A percentile compares a stretch with the other conserved stretches of the same genome.
These are phyloP conservation scores for Ophiobolus disseminans DNA, from an alignment of 2,329 filamentous ascomycete genomes.

Conservation along the genomic window DNA sequence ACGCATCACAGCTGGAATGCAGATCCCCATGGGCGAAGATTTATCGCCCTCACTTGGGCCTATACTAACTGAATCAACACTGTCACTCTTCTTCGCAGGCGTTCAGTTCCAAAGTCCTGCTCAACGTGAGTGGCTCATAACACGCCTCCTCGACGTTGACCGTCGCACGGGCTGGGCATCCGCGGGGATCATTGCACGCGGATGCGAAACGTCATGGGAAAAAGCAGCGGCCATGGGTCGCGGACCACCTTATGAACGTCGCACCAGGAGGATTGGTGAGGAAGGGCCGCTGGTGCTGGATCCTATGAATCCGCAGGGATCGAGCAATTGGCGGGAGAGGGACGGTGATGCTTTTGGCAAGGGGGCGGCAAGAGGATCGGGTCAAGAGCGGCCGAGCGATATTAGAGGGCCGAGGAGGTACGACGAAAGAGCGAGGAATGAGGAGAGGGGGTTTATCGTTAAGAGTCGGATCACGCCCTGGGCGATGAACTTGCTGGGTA, in stretches of 20 bases:
- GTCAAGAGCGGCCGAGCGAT: too few species aligned
- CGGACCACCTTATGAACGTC: slow-evolving; percentile 71
- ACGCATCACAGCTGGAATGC: slow-evolving; percentile 76
- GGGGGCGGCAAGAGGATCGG: slow-evolving; percentile 16
- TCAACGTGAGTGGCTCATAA: slow-evolving; percentile 81
- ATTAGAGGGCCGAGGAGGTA: slow-evolving; percentile 14
- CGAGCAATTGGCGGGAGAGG: slow-evolving; percentile 14
- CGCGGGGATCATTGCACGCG: slow-evolving; percentile 78
- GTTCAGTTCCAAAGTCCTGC: slow-evolving; percentile 75
- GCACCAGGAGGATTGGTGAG: slow-evolving; percentile 29
- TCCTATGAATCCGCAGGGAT: background rate
- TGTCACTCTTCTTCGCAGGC: slow-evolving; percentile 85
- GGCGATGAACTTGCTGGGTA: slow-evolving; percentile 77
- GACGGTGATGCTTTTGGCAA: slow-evolving; percentile 14
- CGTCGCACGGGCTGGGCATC: slow-evolving; percentile 88
- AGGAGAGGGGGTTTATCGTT: slow-evolving; percentile 58
- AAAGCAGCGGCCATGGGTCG: slow-evolving; percentile 74
- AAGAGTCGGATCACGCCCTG: slow-evolving; percentile 71
- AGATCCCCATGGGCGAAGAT: slow-evolving; percentile 48
- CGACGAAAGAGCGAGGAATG: slow-evolving; percentile 17
- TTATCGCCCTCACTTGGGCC: slow-evolving; percentile 81
- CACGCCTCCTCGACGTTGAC: slow-evolving; percentile 75
- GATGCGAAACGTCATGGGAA: slow-evolving; percentile 85
- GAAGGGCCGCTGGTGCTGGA: slow-evolving; percentile 29
- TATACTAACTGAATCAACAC: slow-evolving; percentile 80